Evolutionary conservation across 129 eudicot genomes (phyloP).

Genomic region (Lonicera japonica): DNA sequence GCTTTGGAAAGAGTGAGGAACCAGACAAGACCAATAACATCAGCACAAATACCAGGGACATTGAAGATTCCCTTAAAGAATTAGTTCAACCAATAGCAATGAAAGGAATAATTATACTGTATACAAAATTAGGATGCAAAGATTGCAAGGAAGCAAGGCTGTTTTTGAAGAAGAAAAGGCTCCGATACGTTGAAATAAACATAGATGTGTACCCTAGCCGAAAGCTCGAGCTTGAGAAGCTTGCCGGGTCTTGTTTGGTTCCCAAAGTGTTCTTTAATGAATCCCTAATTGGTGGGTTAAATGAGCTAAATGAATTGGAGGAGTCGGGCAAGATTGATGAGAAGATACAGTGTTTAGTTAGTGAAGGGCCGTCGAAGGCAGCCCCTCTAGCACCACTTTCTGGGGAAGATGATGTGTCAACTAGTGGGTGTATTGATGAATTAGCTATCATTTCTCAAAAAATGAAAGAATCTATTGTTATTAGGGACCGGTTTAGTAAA

Average conservation of each 20-base stretch:
- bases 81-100: slow-evolving; percentile 28
- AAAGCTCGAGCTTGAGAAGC: slow-evolving; percentile 47
- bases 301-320: slow-evolving; percentile 43
- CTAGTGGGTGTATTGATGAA: slow-evolving; percentile 53
- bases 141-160: slow-evolving; percentile 46
- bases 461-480: slow-evolving; percentile 43
- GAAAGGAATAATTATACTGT: slow-evolving; percentile 54
- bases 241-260: slow-evolving; percentile 43
- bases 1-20: slow-evolving; percentile 32
- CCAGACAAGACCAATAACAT: slow-evolving; percentile 9
- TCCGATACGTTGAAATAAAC: slow-evolving; percentile 55
- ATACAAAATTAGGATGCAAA: slow-evolving; percentile 54
- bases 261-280: slow-evolving; percentile 69
- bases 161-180: slow-evolving; percentile 38
- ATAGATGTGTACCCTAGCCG: slow-evolving; percentile 59
- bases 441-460: slow-evolving; percentile 51
- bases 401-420: slow-evolving; percentile 62
- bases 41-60: background rate
- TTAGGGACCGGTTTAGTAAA: slow-evolving; percentile 50
- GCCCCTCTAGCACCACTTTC: slow-evolving; percentile 71
- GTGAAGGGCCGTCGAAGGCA: slow-evolving; percentile 47
- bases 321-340: slow-evolving; percentile 49
- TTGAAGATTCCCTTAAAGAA: slow-evolving; percentile 14
- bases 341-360: slow-evolving; percentile 54
- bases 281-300: slow-evolving; percentile 43